These are phyloP conservation scores for Carex scoparia DNA, from an alignment of 176 grass and related monocot species.

Conservation along the genomic window DNA sequence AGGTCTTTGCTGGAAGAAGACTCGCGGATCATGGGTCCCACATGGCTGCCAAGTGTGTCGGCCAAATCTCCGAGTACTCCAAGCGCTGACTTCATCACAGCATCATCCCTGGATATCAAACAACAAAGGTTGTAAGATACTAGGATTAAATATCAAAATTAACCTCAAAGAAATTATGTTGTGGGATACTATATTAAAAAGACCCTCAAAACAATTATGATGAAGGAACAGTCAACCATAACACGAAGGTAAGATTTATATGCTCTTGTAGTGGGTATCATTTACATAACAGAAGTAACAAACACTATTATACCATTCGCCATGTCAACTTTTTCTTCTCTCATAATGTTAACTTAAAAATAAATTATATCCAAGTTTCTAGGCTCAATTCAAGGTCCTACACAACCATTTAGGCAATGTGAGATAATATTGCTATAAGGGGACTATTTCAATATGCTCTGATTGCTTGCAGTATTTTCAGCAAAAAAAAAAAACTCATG, in stretches of 20 bases:
- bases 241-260: not conserved
- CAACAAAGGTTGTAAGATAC: not conserved
- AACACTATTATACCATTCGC: not conserved
- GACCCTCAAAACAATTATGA: not conserved
- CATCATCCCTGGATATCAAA: constrained; percentile 57
- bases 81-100: constrained; percentile 85
- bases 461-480: not conserved
- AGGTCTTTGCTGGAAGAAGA: constrained; percentile 60
- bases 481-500: not conserved
- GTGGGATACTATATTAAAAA: not conserved
- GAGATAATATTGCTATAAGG: not conserved
- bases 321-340: not conserved
- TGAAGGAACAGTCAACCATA: not conserved
- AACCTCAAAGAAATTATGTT: not conserved
- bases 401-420: not conserved
- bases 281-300: not conserved
- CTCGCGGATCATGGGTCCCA: constrained; percentile 60
- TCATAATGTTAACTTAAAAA: not conserved
- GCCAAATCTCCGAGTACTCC: constrained; percentile 79
- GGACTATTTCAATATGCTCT: not conserved
- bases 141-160: not conserved
- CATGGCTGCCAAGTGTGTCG: constrained; percentile 67
- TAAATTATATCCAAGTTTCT: not conserved
- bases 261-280: not conserved
- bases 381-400: not conserved